Evolutionary conservation across 2,329 filamentous ascomycete genomes (phyloP).

Genomic region (Colletotrichum kahawae): DNA sequence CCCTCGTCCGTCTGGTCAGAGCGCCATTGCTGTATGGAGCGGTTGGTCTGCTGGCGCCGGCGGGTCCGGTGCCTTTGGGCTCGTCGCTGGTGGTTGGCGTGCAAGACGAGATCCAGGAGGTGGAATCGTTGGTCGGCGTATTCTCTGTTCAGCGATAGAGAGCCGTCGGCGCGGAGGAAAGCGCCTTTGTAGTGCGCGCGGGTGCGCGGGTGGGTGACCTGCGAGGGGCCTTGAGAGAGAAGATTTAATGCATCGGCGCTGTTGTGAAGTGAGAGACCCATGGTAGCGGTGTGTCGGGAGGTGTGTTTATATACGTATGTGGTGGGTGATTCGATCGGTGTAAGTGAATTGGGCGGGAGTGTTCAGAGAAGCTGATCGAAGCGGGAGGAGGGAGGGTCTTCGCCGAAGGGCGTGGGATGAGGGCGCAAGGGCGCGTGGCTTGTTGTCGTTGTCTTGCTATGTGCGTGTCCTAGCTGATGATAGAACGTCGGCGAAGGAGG

Average conservation of each 20-base stretch:
- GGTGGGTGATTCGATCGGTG: neutral
- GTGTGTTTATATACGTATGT: neutral
- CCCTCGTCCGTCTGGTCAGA: slow-evolving; percentile 30
- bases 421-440: neutral
- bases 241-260: slow-evolving; percentile 1
- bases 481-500: neutral
- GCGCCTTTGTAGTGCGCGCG: slow-evolving; percentile 3
- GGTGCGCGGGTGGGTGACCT: neutral
- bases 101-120: slow-evolving; percentile 12
- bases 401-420: neutral
- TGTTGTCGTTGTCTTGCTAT: neutral
- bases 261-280: slow-evolving; percentile 9
- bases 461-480: neutral
- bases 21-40: neutral
- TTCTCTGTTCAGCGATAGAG: neutral
- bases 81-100: neutral
- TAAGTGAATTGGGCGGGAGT: neutral
- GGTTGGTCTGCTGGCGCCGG: neutral
- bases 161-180: neutral
- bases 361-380: neutral
- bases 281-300: neutral
- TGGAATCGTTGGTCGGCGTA: neutral
- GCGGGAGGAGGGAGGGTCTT: neutral
- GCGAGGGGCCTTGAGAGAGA: neutral
- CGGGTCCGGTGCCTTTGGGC: neutral